Conservation (phyloP, 2,329 filamentous ascomycete species). For the Elsinoe fawcettii region DNA sequence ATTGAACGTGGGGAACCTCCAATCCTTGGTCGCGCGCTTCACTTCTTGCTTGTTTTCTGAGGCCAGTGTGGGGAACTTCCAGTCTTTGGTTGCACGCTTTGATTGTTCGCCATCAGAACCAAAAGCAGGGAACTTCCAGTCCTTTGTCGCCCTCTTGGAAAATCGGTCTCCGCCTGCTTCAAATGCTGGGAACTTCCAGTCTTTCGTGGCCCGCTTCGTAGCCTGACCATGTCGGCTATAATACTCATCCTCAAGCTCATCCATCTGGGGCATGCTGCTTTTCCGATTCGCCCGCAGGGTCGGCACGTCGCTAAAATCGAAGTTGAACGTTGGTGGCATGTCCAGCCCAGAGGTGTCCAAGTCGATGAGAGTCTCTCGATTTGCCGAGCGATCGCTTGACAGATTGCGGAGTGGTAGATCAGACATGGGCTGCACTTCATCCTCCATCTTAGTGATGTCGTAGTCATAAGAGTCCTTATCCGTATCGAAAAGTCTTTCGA, state of each 20-base stretch:
- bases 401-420: slow-evolving; percentile 47
- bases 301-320: slow-evolving; percentile 44
- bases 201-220: slow-evolving; percentile 27
- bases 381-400: slow-evolving; percentile 32
- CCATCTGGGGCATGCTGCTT: slow-evolving; percentile 38
- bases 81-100: slow-evolving; percentile 43
- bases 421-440: slow-evolving; percentile 37
- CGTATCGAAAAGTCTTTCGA: slow-evolving; percentile 52
- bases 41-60: slow-evolving; percentile 22
- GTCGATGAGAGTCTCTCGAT: slow-evolving; percentile 49
- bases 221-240: slow-evolving; percentile 31
- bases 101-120: slow-evolving; percentile 18
- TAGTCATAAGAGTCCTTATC: slow-evolving; percentile 51
- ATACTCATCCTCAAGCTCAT: slow-evolving; percentile 35
- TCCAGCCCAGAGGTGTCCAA: slow-evolving; percentile 47
- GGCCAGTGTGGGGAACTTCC: slow-evolving; percentile 46
- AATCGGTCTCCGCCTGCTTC: slow-evolving; percentile 20
- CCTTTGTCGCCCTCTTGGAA: slow-evolving; percentile 39
- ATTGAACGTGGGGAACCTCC: slow-evolving; percentile 34
- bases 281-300: slow-evolving; percentile 51
- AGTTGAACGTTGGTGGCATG: slow-evolving; percentile 39
- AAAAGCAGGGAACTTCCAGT: slow-evolving; percentile 37
- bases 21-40: slow-evolving; percentile 41
- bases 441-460: slow-evolving; percentile 33
- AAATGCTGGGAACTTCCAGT: slow-evolving; percentile 21